Evolutionary conservation across 2,329 filamentous ascomycete genomes (phyloP).

Genomic region (Cadophora gregata): DNA sequence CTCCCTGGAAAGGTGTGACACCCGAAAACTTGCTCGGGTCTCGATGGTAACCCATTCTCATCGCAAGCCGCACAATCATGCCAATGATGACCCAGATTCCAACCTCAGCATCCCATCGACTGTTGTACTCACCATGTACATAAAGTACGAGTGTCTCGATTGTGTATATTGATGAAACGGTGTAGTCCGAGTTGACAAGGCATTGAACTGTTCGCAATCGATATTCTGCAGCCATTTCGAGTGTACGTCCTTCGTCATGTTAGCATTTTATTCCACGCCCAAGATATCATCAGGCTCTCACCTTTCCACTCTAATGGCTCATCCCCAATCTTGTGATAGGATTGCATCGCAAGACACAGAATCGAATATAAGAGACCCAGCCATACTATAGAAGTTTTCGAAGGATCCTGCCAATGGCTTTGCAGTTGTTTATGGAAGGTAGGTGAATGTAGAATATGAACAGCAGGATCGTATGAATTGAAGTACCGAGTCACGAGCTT

Average conservation of each 20-base stretch:
- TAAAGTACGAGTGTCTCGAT: conserved; percentile 82
- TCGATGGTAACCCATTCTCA: conserved; percentile 68
- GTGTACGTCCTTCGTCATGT: conserved; percentile 46
- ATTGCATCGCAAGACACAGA: conserved; percentile 78
- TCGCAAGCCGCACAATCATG: conserved; percentile 59
- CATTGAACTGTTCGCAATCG: conserved; percentile 78
- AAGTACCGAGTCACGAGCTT: conserved; percentile 89
- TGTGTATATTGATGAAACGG: conserved; percentile 74
- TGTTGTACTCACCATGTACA: conserved; percentile 75
- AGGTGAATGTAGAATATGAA: conserved; percentile 79
- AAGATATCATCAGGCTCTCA: conserved; percentile 43
- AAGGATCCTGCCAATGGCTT: conserved; percentile 72
- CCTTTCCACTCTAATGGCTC: conserved; percentile 80
- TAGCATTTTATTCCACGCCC: conserved; percentile 15
- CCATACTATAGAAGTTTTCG: conserved; percentile 78
- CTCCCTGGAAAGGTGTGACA: conserved; percentile 76
- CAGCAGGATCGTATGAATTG: conserved; percentile 76
- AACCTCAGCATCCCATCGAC: conserved; percentile 73
- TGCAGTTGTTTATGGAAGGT: conserved; percentile 79
- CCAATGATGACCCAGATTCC: conserved; percentile 56
- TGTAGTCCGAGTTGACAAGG: conserved; percentile 77
- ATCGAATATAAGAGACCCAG: conserved; percentile 78
- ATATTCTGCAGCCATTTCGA: conserved; percentile 68
- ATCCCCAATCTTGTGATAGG: conserved; percentile 79
- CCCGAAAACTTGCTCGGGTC: conserved; percentile 77